phyloP scores from a whole-genome alignment of 2,329 filamentous ascomycete species.

The Colletotrichum gigasporum region DNA sequence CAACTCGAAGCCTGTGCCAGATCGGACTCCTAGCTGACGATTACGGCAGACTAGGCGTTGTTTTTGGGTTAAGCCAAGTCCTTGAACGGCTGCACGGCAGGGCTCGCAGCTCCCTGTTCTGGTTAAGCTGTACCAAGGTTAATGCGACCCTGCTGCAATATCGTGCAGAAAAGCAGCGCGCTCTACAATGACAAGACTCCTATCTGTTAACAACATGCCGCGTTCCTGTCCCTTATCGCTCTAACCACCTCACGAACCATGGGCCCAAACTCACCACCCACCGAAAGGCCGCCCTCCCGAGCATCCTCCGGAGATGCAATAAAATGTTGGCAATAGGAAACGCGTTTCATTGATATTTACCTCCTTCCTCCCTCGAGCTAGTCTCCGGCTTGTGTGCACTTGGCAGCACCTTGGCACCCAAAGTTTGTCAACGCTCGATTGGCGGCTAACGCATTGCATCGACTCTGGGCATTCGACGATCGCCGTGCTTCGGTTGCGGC shows the following conservation, averaged over 20 bases:
- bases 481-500: neutral
- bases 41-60: neutral
- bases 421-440: slow-evolving; percentile 5
- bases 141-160: neutral
- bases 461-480: neutral
- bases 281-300: neutral
- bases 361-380: slow-evolving; percentile 28
- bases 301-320: no score
- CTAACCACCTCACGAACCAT: neutral
- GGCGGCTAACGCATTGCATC: neutral
- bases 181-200: neutral
- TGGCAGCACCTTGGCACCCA: slow-evolving; percentile 3
- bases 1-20: neutral
- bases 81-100: neutral
- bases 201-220: neutral
- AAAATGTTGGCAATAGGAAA: neutral
- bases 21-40: neutral
- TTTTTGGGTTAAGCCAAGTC: neutral
- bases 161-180: neutral
- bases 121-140: no score
- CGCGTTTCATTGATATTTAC: slow-evolving; percentile 13
- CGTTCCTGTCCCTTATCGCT: neutral
- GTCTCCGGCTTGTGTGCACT: slow-evolving; percentile 18
- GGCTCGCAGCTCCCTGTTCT: neutral
- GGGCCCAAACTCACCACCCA: neutral